These are phyloP conservation scores for Phyllosticta citrichinensis DNA, from an alignment of 2,329 filamentous ascomycete genomes.

Conservation along the genomic window DNA sequence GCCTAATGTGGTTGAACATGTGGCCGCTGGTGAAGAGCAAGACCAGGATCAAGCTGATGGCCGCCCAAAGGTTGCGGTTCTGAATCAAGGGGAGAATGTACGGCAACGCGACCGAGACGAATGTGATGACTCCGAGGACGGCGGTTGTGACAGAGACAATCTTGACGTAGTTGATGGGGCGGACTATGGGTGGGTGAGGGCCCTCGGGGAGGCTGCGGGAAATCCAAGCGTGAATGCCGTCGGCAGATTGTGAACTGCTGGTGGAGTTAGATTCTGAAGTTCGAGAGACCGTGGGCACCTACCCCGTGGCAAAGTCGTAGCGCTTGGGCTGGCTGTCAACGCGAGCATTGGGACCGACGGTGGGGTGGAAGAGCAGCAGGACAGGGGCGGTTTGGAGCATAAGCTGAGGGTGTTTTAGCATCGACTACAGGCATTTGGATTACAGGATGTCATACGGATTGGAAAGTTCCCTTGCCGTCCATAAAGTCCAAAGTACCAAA, in stretches of 20 bases:
- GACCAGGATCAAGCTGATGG: slow-evolving; percentile 76
- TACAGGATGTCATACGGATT: slow-evolving; percentile 51
- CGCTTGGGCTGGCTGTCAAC: slow-evolving; percentile 58
- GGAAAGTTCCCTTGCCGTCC: slow-evolving; percentile 74
- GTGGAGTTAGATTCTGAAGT: neutral
- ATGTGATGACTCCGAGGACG: slow-evolving; percentile 59
- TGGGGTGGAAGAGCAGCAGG: slow-evolving; percentile 78
- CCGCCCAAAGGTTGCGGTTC: slow-evolving; percentile 91
- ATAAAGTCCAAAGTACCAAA: slow-evolving; percentile 82
- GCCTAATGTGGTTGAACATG: slow-evolving; percentile 99
- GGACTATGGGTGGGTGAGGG: slow-evolving; percentile 65
- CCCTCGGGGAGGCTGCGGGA: slow-evolving; percentile 61
- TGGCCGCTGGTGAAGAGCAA: slow-evolving; percentile 91
- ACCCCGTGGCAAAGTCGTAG: slow-evolving; percentile 81
- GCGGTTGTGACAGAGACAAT: slow-evolving; percentile 59
- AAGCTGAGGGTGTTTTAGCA: slow-evolving; percentile 47
- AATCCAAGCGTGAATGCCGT: slow-evolving; percentile 71
- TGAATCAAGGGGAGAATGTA: slow-evolving; percentile 74
- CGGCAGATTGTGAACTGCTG: slow-evolving; percentile 59
- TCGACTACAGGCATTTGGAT: neutral
- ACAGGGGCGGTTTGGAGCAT: slow-evolving; percentile 91
- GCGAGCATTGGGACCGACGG: slow-evolving; percentile 67
- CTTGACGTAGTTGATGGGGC: slow-evolving; percentile 79
- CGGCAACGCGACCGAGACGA: slow-evolving; percentile 60
- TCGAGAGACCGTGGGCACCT: slow-evolving; percentile 26